Conservation (phyloP, 805 yeast genomes). For the Barnettozyma siamensis region DNA sequence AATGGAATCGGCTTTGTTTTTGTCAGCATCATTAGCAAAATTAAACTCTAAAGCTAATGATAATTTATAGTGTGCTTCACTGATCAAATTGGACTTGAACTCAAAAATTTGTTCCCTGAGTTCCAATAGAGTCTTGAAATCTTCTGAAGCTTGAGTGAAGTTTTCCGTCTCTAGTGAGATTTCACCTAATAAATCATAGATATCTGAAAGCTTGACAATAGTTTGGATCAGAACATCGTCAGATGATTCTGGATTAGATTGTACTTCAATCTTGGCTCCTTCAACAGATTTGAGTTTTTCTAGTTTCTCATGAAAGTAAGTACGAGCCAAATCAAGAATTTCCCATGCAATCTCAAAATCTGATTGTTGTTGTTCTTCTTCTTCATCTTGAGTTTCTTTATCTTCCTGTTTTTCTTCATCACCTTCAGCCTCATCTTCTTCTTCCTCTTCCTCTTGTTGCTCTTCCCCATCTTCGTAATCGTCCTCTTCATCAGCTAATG, state of each 20-base stretch:
- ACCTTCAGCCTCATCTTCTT: constrained; percentile 23
- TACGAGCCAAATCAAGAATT: constrained; percentile 70
- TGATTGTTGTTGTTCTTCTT: constrained; percentile 47
- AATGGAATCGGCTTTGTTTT: constrained; percentile 44
- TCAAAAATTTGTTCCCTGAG: constrained; percentile 47
- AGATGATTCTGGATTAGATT: constrained; percentile 18
- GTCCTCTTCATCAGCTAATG: constrained; percentile 30
- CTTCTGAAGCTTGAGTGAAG: constrained; percentile 70
- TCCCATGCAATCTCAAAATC: constrained; percentile 91
- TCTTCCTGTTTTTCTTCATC: constrained; percentile 12
- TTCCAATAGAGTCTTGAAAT: constrained; percentile 53
- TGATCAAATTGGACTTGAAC: constrained; percentile 48
- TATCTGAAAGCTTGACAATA: constrained; percentile 58
- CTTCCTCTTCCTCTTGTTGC: constrained; percentile 20
- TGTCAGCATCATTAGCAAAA: constrained; percentile 42
- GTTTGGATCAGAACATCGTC: constrained; percentile 30
- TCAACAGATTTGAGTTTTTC: constrained; percentile 20
- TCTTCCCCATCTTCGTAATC: constrained; percentile 13
- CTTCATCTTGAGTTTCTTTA: constrained; percentile 8
- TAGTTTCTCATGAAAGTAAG: constrained; percentile 41
- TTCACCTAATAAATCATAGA: constrained; percentile 80
- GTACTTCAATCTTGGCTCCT: constrained; percentile 11
- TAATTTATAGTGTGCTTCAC: constrained; percentile 77
- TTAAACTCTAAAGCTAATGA: constrained; percentile 73
- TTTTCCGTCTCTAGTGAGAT: constrained; percentile 87